phyloP scores from a whole-genome alignment of 768 basidiomycete species.

The Stropharia rugosoannulata region DNA sequence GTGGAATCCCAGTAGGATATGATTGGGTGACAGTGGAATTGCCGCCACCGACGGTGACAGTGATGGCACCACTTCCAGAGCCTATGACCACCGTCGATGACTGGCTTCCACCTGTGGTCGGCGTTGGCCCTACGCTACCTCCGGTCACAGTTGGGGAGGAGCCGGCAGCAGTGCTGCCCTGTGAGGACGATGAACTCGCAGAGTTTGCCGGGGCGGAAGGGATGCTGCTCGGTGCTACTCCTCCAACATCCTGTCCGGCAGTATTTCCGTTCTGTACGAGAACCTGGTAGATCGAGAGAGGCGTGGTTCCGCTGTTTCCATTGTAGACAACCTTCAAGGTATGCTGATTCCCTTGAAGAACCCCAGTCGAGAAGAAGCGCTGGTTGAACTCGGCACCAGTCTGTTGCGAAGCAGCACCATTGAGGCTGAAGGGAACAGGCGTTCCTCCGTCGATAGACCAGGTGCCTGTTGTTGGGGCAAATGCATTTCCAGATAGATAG shows the following conservation, averaged over 20 bases:
- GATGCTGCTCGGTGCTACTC: not conserved
- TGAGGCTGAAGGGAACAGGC: not conserved
- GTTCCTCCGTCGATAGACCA: not conserved
- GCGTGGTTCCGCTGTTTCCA: constrained; percentile 1
- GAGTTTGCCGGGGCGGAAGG: not conserved
- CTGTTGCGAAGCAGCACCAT: not conserved
- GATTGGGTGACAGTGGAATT: not conserved
- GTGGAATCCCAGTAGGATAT: not conserved
- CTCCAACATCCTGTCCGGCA: not conserved
- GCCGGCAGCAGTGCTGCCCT: not conserved
- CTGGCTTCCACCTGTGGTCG: not conserved
- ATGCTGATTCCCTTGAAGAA: not conserved
- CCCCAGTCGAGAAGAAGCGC: not conserved
- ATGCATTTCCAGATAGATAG: not conserved
- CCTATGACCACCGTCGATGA: not conserved
- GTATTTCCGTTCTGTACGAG: not conserved
- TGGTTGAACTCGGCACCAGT: constrained; percentile 1
- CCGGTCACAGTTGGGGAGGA: not conserved
- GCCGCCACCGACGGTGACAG: not conserved
- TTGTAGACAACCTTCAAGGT: not conserved
- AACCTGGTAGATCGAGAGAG: constrained; percentile 1
- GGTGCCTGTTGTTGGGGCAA: constrained; percentile 2
- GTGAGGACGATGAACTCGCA: not conserved
- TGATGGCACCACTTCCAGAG: not conserved
- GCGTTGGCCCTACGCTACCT: not conserved